Conservation (phyloP, 192 early-diverging fungal species). For the Umbelopsis sp. region DNA sequence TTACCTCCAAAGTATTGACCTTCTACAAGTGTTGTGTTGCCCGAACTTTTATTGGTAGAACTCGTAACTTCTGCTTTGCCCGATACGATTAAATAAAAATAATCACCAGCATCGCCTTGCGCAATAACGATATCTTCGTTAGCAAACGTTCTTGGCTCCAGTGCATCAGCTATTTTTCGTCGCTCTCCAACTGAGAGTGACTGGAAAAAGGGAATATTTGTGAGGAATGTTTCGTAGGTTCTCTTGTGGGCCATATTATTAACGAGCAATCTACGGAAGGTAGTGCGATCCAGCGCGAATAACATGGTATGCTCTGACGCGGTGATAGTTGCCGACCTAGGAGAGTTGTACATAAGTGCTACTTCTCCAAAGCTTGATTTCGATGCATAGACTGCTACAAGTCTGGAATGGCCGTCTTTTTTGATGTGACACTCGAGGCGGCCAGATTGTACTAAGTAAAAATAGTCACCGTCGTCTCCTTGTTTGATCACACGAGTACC, state of each 20-base stretch:
- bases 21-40: slow-evolving; percentile 50
- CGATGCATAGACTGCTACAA: slow-evolving; percentile 24
- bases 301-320: slow-evolving; percentile 29
- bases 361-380: slow-evolving; percentile 49
- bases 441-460: slow-evolving; percentile 42
- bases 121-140: slow-evolving; percentile 61
- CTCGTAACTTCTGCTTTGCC: slow-evolving; percentile 61
- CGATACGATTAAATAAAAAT: slow-evolving; percentile 70
- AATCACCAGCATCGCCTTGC: slow-evolving; percentile 69
- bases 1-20: slow-evolving; percentile 71
- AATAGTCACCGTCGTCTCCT: slow-evolving; percentile 44
- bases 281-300: slow-evolving; percentile 46
- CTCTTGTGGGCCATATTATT: slow-evolving; percentile 36
- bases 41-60: slow-evolving; percentile 21
- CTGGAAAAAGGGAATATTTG: slow-evolving; percentile 26
- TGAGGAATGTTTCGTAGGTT: slow-evolving; percentile 41
- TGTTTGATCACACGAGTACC: slow-evolving; percentile 37
- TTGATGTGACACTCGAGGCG: slow-evolving; percentile 34
- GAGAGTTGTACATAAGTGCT: slow-evolving; percentile 51
- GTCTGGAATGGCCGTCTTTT: background rate
- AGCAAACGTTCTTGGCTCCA: slow-evolving; percentile 61
- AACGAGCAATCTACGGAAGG: slow-evolving; percentile 40
- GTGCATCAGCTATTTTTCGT: slow-evolving; percentile 70
- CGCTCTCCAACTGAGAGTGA: slow-evolving; percentile 49
- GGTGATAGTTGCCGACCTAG: slow-evolving; percentile 44